Conservation (phyloP, 164 flowering plant genomes). For the Magnolia officinalis region DNA sequence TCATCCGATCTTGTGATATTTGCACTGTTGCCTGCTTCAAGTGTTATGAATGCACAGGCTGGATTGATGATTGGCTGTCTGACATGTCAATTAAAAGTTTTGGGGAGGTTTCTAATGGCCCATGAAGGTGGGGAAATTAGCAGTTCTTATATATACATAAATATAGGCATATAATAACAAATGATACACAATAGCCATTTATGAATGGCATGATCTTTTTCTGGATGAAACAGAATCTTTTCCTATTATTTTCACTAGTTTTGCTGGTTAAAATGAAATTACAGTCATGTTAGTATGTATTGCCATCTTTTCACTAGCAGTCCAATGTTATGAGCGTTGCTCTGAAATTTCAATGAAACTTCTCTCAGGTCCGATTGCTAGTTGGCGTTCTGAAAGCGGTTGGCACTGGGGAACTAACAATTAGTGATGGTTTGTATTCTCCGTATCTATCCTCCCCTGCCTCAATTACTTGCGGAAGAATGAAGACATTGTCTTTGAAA, state of each 20-base stretch:
- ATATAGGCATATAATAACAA: neutral
- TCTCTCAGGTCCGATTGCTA: slow-evolving; percentile 75
- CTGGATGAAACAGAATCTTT: neutral
- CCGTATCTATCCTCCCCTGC: neutral
- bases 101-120: too few species aligned
- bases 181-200: neutral
- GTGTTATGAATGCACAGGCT: too few species aligned
- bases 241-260: neutral
- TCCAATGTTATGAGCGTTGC: neutral
- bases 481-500: neutral
- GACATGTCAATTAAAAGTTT: too few species aligned
- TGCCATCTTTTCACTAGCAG: neutral
- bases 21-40: too few species aligned
- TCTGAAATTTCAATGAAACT: neutral
- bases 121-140: too few species aligned
- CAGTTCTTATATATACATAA: too few species aligned
- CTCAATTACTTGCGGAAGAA: neutral
- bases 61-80: too few species aligned
- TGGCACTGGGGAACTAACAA: slow-evolving; percentile 71
- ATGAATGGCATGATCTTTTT: neutral
- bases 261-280: neutral
- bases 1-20: too few species aligned
- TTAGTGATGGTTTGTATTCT: slow-evolving; percentile 51
- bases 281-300: slow-evolving; percentile 3
- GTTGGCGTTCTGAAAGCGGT: slow-evolving; percentile 85